Base-by-base conservation (phyloP, 345 rosid species). In the Camelina neglecta region DNA sequence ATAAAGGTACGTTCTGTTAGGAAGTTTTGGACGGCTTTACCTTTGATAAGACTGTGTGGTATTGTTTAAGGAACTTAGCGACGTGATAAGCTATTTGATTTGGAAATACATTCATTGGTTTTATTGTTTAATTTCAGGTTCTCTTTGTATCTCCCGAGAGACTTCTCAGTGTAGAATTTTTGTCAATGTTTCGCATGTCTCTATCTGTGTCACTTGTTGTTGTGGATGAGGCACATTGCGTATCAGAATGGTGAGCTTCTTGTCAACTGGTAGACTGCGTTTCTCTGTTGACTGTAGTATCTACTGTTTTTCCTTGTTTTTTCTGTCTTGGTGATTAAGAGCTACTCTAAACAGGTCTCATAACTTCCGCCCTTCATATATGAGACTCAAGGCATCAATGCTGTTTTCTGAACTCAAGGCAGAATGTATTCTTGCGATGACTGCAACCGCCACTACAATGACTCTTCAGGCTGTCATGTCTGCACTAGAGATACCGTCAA, bases 141-240 rank as follows among this genome's bases (percentile, higher is more conserved):
- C 97, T 95, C 79, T 90, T 88, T 83, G 92, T 92, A 73, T 95
- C 99, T 48, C 99, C 99, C 0, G 97, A 95, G 79, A 90, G 97
- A 78, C 84, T 95, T 76, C 62, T 90, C 77, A 95, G 86, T 77
- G 83, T 81, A 26, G 90, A 92, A 2, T 95, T 92, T 83, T 78
- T 92, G 83, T 88, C 96, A 16, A 62, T 81, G 73, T 75, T 80
- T 36, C 86, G 91, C 70, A 8, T 82, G 44, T 58, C 73, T 71
- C 78, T 57, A 13, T 68, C 69, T 20, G 83, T 92, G 79, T 92
- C 97, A 6, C 91, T 95, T 72, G 83, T 95, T 10, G 97, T 95
- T 29, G 95, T 95, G 47, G 97, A 95, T 88, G 99, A 95, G 88
- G 97, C 96, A 81, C 97, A 95, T 49, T 95, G 99, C 81, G 72